A percentile compares a stretch with the other conserved stretches of the same genome.
Evolutionary conservation across 352 stramenopile genomes (phyloP).

Genomic region (Halophytophthora batemanensis): DNA sequence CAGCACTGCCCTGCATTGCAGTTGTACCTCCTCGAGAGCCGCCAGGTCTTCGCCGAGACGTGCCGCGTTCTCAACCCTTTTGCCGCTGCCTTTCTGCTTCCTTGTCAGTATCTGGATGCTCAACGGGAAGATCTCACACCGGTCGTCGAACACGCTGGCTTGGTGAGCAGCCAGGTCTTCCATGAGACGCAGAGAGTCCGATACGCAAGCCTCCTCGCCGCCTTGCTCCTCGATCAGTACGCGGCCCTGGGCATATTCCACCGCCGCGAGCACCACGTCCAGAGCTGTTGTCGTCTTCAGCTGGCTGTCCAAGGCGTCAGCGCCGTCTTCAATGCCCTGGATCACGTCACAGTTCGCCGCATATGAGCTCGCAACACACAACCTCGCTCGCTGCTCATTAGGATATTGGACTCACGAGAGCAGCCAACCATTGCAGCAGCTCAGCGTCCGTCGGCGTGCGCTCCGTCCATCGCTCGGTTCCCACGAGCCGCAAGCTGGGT

Average conservation of each 20-base stretch:
- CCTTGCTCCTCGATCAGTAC: conserved; percentile 48
- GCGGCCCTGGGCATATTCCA: conserved; percentile 45
- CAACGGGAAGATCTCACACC: conserved; percentile 37
- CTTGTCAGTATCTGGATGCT: conserved; percentile 16
- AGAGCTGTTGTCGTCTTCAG: conserved; percentile 22
- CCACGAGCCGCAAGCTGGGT: conserved; percentile 21
- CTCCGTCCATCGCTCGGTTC: conserved; percentile 29
- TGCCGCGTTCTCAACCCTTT: too few relatives aligned
- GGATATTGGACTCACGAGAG: conserved; percentile 11
- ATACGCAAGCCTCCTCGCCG: conserved; percentile 15
- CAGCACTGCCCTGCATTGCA: too few relatives aligned
- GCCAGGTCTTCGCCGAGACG: too few relatives aligned
- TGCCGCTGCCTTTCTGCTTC: too few relatives aligned
- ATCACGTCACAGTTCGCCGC: not conserved
- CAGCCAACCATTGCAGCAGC: conserved; percentile 29
- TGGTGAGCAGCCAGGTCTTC: conserved; percentile 24
- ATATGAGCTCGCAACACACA: not conserved
- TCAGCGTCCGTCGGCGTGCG: conserved; percentile 27
- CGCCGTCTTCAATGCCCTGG: conserved; percentile 25
- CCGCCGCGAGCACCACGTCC: conserved; percentile 17
- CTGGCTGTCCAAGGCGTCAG: conserved; percentile 20
- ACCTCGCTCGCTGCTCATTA: not conserved
- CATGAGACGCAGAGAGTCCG: conserved; percentile 14
- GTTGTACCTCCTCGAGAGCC: too few relatives aligned
- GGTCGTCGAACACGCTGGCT: conserved; percentile 27